Percentiles rank a stretch among this genome's conserved stretches.
These are phyloP conservation scores for Pichia manshurica DNA, from an alignment of 805 yeast genomes.

Conservation along the genomic window DNA sequence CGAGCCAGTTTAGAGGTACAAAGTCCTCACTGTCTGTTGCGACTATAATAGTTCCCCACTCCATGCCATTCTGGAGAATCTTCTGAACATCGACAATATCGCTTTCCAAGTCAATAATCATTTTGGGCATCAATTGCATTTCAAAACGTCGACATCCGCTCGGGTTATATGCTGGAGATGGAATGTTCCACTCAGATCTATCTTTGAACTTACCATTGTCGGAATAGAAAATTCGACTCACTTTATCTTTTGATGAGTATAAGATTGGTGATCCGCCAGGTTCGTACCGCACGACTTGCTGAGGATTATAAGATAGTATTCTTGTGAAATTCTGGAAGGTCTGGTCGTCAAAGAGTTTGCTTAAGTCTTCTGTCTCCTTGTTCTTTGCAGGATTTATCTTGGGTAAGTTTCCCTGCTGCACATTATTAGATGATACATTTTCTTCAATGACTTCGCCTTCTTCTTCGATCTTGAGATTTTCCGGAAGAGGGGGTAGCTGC, in stretches of 20 bases:
- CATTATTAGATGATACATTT: slow-evolving; percentile 3
- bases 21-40: slow-evolving; percentile 42
- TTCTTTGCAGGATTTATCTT: slow-evolving; percentile 12
- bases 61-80: slow-evolving; percentile 70
- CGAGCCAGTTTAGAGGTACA: slow-evolving; percentile 14
- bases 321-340: slow-evolving; percentile 75
- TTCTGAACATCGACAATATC: slow-evolving; percentile 32
- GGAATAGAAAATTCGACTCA: slow-evolving; percentile 38
- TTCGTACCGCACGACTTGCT: slow-evolving; percentile 82
- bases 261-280: slow-evolving; percentile 72
- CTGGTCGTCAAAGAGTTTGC: slow-evolving; percentile 62
- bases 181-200: slow-evolving; percentile 33
- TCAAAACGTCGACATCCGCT: slow-evolving; percentile 63
- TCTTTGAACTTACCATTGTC: slow-evolving; percentile 22
- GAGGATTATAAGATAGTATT: slow-evolving; percentile 72
- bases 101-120: slow-evolving; percentile 72
- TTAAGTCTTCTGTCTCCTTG: slow-evolving; percentile 40
- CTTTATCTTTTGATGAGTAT: slow-evolving; percentile 58
- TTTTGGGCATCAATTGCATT: slow-evolving; percentile 90
- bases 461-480: slow-evolving; percentile 20
- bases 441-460: slow-evolving; percentile 14
- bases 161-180: slow-evolving; percentile 59
- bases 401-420: slow-evolving; percentile 18
- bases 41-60: slow-evolving; percentile 92
- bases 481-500: slow-evolving; percentile 40